These are phyloP conservation scores for Amylocystis lapponica DNA, from an alignment of 768 basidiomycete species.

Conservation along the genomic window DNA sequence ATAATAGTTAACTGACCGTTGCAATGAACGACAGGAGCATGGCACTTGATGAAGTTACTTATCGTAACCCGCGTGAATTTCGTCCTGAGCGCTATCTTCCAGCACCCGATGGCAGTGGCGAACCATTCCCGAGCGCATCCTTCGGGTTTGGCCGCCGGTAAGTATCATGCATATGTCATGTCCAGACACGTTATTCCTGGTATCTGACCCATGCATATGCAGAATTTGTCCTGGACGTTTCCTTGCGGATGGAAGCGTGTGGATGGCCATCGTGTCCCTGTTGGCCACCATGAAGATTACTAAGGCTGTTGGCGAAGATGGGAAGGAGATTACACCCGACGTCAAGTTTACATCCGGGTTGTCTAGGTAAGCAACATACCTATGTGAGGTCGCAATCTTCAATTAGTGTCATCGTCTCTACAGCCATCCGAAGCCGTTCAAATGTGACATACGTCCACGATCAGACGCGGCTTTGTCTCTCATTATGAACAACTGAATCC, in stretches of 20 bases:
- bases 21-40: slow-evolving; percentile 11
- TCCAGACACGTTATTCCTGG: too few species aligned
- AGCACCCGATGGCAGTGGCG: not conserved
- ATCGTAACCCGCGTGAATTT: slow-evolving; percentile 23
- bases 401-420: not conserved
- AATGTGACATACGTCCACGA: slow-evolving; percentile 45
- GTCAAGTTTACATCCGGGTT: slow-evolving; percentile 53
- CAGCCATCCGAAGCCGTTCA: slow-evolving; percentile 43
- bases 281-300: slow-evolving; percentile 53
- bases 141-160: slow-evolving; percentile 16
- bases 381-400: too few species aligned
- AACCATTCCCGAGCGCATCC: slow-evolving; percentile 11
- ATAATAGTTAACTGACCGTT: too few species aligned
- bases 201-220: too few species aligned
- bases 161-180: too few species aligned
- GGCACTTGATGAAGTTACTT: slow-evolving; percentile 17
- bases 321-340: slow-evolving; percentile 42
- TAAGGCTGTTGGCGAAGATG: slow-evolving; percentile 45
- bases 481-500: too few species aligned
- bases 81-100: slow-evolving; percentile 39
- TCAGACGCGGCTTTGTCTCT: slow-evolving; percentile 26
- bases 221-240: slow-evolving; percentile 49
- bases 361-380: slow-evolving; percentile 48
- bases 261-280: slow-evolving; percentile 51
- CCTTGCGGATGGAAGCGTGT: slow-evolving; percentile 57